Conservation (phyloP, 2,329 filamentous ascomycete species). For the Cordyceps cicadae region DNA sequence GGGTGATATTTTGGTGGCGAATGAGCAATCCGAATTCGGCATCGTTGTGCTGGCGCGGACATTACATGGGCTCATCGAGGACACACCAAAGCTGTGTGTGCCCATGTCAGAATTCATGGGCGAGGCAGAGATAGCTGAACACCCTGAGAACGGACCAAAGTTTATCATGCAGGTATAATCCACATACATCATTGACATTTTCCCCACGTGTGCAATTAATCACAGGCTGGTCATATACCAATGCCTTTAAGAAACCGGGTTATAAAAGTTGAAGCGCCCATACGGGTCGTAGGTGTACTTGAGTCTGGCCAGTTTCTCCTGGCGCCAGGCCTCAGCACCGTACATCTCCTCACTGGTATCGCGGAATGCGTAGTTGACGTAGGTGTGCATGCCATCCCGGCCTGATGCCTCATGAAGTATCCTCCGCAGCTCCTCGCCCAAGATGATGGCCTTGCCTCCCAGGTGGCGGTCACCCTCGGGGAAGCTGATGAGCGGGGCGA, state of each 20-base stretch:
- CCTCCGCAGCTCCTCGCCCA: slow-evolving; percentile 30
- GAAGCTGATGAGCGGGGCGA: slow-evolving; percentile 30
- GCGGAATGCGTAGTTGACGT: slow-evolving; percentile 41
- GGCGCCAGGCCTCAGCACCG: slow-evolving; percentile 38
- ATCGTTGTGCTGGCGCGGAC: not conserved
- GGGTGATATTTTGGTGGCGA: not conserved
- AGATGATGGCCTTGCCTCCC: slow-evolving; percentile 22
- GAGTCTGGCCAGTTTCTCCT: slow-evolving; percentile 32
- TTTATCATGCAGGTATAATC: not conserved
- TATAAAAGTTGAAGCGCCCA: slow-evolving; percentile 14
- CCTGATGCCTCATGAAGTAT: slow-evolving; percentile 28
- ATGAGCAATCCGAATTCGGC: not conserved
- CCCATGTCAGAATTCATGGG: slow-evolving; percentile 8
- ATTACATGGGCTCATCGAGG: not conserved
- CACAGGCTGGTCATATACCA: not conserved
- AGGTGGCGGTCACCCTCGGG: slow-evolving; percentile 21
- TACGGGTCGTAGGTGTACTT: slow-evolving; percentile 38
- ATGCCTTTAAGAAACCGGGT: not conserved
- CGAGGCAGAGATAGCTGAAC: not conserved
- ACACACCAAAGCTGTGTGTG: not conserved
- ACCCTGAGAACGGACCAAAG: slow-evolving; percentile 6
- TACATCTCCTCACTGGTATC: slow-evolving; percentile 32
- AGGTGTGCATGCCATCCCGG: slow-evolving; percentile 25
- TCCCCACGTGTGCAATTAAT: not conserved
- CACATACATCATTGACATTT: too few relatives aligned